Percentiles rank a stretch among this genome's conserved stretches.
phyloP scores from a whole-genome alignment of 805 yeast genomes.

The Cyberlindnera nakhonratchasimensis region DNA sequence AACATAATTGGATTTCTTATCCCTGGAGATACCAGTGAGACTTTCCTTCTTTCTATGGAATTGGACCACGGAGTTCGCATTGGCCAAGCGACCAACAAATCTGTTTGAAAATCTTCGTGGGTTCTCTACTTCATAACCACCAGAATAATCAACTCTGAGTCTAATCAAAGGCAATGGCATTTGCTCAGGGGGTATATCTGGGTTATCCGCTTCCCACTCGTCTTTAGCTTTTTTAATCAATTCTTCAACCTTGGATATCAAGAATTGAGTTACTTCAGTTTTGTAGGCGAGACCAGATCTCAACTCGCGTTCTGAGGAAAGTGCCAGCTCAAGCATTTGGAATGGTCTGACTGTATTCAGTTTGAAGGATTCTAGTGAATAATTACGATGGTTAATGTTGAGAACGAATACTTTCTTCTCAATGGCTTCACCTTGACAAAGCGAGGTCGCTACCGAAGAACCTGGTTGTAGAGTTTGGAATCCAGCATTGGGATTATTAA shows the following conservation, averaged over 20 bases:
- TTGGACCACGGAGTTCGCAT: constrained; percentile 79
- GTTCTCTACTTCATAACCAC: constrained; percentile 89
- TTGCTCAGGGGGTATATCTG: constrained; percentile 30
- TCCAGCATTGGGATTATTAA: constrained; percentile 48
- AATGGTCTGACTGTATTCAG: constrained; percentile 81
- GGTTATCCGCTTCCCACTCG: constrained; percentile 41
- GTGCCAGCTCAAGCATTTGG: constrained; percentile 59
- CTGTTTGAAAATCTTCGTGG: constrained; percentile 84
- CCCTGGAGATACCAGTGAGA: constrained; percentile 4
- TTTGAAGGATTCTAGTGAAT: constrained; percentile 54
- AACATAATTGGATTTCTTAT: constrained; percentile 6
- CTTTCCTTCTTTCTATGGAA: constrained; percentile 50
- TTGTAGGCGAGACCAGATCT: constrained; percentile 59
- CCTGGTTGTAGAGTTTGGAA: constrained; percentile 90
- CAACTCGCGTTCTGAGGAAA: constrained; percentile 50
- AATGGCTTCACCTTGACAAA: constrained; percentile 79
- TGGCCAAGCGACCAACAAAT: constrained; percentile 89
- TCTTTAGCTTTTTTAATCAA: constrained; percentile 58
- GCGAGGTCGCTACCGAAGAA: constrained; percentile 87
- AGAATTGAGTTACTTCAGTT: constrained; percentile 54
- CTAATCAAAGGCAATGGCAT: constrained; percentile 81
- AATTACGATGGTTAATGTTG: constrained; percentile 55
- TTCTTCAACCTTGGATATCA: constrained; percentile 60
- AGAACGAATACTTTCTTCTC: constrained; percentile 73
- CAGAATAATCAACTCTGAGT: constrained; percentile 81